Evolutionary conservation across 495 filamentous ascomycete genomes (phyloP), one percentile per base, ranked within the genome.

Genomic region (Aspergillus bridgeri): DNA sequence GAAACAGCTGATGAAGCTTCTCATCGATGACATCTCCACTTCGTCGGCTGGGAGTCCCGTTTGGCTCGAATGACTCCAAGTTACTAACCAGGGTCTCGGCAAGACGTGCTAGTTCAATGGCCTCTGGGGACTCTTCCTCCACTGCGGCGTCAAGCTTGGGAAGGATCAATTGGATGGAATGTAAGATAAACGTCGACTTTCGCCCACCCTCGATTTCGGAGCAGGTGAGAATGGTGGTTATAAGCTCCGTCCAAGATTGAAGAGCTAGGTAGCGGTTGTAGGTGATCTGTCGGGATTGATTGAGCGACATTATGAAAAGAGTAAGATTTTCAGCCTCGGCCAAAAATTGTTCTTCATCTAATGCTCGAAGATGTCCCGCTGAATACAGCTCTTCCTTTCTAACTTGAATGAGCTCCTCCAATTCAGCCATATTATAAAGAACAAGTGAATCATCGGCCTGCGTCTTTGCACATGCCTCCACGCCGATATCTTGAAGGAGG

Each of bases 1-100:
- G 88, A 78, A 99, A 97, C 18, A 97, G 81, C 62, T 96, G 88
- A 62, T 89, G 91, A 9, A 97, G 82, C 65, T 92, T 89, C 67
- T 98, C 95, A 64, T 91, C 88, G 29, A 91, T 86, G 45, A 92
- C 71, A 66, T 93, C 91, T 64, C 70, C 87, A 60, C 70, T 83
- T 66, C 68, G 78, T 66, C 68, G 79, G 59, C 71, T 76, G 62
- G 67, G 61, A 45, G 73, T 75, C 33, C 73, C 71, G 8, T 72
- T 65, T 3, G 79, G 63, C 11, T 70, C 58, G 17, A 76, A 73
- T 51, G 89, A 83, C 33, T 89, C 84, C 49, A 96, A 75, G 57
- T 85, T 86, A 61, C 84, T 86, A 11, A 96, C 77, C 8, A 98
- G 74, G 13, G 86, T 81, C 63, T 89, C 89, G 5, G 89, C 86